A percentile compares a stretch with the other conserved stretches of the same genome.
Conservation (phyloP, 768 basidiomycete species). For the Mycena maculata region DNA sequence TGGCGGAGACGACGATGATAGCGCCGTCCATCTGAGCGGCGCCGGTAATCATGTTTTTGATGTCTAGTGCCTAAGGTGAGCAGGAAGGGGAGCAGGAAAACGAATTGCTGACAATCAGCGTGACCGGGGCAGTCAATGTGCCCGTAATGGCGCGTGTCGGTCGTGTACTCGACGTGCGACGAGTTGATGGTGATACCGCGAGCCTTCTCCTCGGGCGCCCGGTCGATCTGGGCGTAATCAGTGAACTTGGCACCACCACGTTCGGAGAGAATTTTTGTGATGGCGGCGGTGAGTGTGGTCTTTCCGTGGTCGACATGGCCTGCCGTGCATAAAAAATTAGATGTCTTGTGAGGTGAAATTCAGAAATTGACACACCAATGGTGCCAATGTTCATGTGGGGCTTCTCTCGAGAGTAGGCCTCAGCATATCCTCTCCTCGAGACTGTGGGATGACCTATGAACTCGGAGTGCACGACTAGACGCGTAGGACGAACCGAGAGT, state of each 20-base stretch:
- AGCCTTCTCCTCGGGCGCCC: slow-evolving; percentile 98
- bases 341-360: slow-evolving; percentile 3
- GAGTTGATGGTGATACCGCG: slow-evolving; percentile 99
- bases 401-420: slow-evolving; percentile 79
- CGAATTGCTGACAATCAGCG: slow-evolving; percentile 80
- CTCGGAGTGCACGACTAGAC: slow-evolving; percentile 13
- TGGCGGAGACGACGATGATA: slow-evolving; percentile 97
- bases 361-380: slow-evolving; percentile 67
- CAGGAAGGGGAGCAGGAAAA: slow-evolving; percentile 16
- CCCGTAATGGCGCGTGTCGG: slow-evolving; percentile 88
- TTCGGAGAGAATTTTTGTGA: slow-evolving; percentile 91
- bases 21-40: slow-evolving; percentile 98
- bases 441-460: slow-evolving; percentile 45
- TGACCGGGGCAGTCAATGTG: slow-evolving; percentile 99
- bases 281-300: slow-evolving; percentile 95
- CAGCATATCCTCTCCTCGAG: slow-evolving; percentile 79
- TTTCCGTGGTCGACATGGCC: slow-evolving; percentile 99
- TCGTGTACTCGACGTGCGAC: slow-evolving; percentile 98
- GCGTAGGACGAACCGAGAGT: slow-evolving; percentile 27
- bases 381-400: slow-evolving; percentile 97
- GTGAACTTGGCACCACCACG: slow-evolving; percentile 87
- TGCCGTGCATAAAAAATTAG: slow-evolving; percentile 44
- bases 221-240: slow-evolving; percentile 98
- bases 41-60: slow-evolving; percentile 99
- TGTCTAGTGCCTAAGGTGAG: slow-evolving; percentile 61